phyloP scores from a whole-genome alignment of 108 stramenopile species.

The Nitzschia putrida region DNA sequence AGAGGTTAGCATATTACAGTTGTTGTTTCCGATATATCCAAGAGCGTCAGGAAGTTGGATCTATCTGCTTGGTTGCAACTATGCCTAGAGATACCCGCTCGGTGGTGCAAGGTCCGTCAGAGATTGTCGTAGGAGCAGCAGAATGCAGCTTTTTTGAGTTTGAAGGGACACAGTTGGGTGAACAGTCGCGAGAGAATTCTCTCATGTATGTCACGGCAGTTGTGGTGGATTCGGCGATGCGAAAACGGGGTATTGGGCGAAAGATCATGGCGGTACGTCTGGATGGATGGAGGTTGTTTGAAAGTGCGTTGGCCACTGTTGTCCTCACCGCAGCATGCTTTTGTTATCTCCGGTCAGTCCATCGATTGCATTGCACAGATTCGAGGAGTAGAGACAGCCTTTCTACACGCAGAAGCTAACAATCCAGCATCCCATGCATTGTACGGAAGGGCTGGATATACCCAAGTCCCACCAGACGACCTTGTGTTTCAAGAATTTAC shows the following conservation, averaged over 20 bases:
- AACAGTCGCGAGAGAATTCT: constrained; percentile 47
- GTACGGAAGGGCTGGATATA: constrained; percentile 71
- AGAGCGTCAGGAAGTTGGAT: constrained; percentile 59
- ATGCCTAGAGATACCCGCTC: constrained; percentile 11
- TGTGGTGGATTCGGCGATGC: constrained; percentile 56
- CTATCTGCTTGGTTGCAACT: constrained; percentile 77
- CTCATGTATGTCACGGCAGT: constrained; percentile 87
- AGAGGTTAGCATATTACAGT: constrained; percentile 51
- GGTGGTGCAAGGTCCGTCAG: background rate
- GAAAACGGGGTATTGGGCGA: constrained; percentile 70
- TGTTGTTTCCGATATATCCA: constrained; percentile 67
- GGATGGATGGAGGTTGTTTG: too few relatives aligned
- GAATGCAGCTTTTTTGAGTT: constrained; percentile 88
- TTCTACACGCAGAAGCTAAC: constrained; percentile 81
- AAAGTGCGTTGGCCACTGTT: too few relatives aligned
- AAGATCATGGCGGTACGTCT: constrained; percentile 44
- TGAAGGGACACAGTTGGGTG: constrained; percentile 62
- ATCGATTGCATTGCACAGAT: constrained; percentile 68
- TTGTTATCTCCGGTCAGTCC: too few relatives aligned
- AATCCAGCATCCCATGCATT: constrained; percentile 65
- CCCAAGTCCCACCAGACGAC: constrained; percentile 39
- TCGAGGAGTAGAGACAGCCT: constrained; percentile 69
- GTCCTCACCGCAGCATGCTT: background rate
- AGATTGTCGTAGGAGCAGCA: constrained; percentile 66
- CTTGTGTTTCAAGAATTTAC: constrained; percentile 79